Evolutionary conservation across 2,329 filamentous ascomycete genomes (phyloP).

Genomic region (Xylaria multiplex): DNA sequence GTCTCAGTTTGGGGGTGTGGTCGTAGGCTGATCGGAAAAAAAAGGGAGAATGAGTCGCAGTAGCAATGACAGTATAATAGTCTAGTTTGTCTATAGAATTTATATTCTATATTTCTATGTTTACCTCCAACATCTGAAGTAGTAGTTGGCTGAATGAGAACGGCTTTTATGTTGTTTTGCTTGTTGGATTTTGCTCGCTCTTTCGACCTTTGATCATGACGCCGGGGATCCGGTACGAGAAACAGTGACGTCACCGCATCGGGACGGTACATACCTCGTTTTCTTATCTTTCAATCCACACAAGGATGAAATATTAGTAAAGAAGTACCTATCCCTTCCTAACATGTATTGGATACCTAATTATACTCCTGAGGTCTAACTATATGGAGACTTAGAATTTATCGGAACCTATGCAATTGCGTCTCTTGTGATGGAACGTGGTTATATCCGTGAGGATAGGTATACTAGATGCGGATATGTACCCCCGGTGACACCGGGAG

Average conservation of each 20-base stretch:
- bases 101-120: neutral
- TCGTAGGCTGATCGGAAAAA: neutral
- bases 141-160: neutral
- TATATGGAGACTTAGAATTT: no score
- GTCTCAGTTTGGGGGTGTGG: neutral
- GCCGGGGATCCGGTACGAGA: neutral
- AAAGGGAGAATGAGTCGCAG: neutral
- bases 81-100: neutral
- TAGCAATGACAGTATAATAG: neutral
- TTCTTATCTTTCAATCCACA: neutral
- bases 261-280: neutral
- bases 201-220: constrained; percentile 7
- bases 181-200: neutral
- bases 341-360: no score
- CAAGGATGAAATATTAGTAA: no score
- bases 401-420: no score
- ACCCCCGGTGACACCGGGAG: constrained; percentile 18
- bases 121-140: neutral
- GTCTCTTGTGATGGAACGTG: no score
- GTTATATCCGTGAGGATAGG: neutral
- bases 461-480: neutral
- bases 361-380: no score
- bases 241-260: constrained; percentile 25
- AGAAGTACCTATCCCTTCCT: no score
- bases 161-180: constrained; percentile 1